These are phyloP conservation scores for Trichoderma endophyticum DNA, from an alignment of 2,329 filamentous ascomycete genomes.

Conservation along the genomic window DNA sequence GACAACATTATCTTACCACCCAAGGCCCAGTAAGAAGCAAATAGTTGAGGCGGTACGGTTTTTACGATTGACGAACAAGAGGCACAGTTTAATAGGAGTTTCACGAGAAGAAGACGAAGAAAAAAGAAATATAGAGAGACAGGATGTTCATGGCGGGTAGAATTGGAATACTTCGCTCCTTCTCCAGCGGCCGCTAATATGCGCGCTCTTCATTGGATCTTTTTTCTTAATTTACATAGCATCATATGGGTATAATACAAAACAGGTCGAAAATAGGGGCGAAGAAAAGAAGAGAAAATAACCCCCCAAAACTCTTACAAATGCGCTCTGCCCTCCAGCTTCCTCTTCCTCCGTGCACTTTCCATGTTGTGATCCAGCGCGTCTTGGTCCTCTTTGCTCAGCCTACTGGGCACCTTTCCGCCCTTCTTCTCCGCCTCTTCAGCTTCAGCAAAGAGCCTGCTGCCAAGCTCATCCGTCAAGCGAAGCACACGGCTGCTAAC, in stretches of 20 bases:
- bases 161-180: neutral
- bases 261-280: neutral
- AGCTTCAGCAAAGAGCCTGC: slow-evolving; percentile 62
- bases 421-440: slow-evolving; percentile 36
- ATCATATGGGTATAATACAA: slow-evolving; percentile 16
- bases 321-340: slow-evolving; percentile 49
- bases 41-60: neutral
- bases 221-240: neutral
- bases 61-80: slow-evolving; percentile 5
- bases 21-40: slow-evolving; percentile 33
- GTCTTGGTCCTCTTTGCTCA: slow-evolving; percentile 51
- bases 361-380: slow-evolving; percentile 42
- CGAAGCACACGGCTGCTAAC: slow-evolving; percentile 77
- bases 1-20: slow-evolving; percentile 76
- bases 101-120: neutral
- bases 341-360: slow-evolving; percentile 47
- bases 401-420: slow-evolving; percentile 39
- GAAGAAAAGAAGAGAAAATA: neutral
- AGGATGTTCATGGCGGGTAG: neutral
- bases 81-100: neutral
- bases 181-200: neutral
- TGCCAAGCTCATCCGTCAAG: slow-evolving; percentile 71
- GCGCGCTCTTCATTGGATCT: neutral
- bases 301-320: slow-evolving; percentile 35
- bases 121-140: neutral